Percentiles rank a stretch among this genome's conserved stretches.
Conservation (phyloP, 1,284 basidiomycete genomes). For the Ustilago shanxiensis region DNA sequence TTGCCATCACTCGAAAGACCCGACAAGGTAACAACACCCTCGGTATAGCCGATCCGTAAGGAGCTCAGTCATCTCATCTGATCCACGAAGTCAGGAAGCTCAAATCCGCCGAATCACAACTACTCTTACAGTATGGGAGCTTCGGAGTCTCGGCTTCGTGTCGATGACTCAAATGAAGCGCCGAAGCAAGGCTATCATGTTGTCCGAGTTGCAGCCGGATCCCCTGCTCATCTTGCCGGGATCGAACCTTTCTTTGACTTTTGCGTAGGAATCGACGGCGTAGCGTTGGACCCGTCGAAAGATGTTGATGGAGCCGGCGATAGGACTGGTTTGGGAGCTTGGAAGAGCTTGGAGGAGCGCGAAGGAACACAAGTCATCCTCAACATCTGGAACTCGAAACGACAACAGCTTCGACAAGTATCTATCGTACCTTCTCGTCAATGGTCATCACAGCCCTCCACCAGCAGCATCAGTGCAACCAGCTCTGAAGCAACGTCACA, state of each 20-base stretch:
- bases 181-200: conserved; percentile 68
- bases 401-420: conserved; percentile 84
- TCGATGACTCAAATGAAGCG: conserved; percentile 53
- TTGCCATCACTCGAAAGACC: not conserved
- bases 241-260: conserved; percentile 99
- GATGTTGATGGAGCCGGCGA: conserved; percentile 50
- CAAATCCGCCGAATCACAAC: too few relatives aligned
- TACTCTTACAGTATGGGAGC: too few relatives aligned
- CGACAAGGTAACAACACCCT: not conserved
- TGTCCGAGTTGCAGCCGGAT: conserved; percentile 68
- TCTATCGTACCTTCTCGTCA: conserved; percentile 83
- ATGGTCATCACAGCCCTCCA: conserved; percentile 74
- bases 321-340: conserved; percentile 54
- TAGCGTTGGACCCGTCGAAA: conserved; percentile 56
- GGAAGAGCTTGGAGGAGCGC: conserved; percentile 78
- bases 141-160: conserved; percentile 42
- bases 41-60: not conserved
- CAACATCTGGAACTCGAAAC: conserved; percentile 91
- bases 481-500: conserved; percentile 60
- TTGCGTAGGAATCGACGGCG: conserved; percentile 83
- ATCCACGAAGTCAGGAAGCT: too few relatives aligned
- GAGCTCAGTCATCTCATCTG: too few relatives aligned
- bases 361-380: conserved; percentile 84
- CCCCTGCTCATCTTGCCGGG: conserved; percentile 77
- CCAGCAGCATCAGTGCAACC: conserved; percentile 48